Base-by-base conservation (phyloP, 805 yeast genomes). In the Pichia rugopelliculosa region DNA sequence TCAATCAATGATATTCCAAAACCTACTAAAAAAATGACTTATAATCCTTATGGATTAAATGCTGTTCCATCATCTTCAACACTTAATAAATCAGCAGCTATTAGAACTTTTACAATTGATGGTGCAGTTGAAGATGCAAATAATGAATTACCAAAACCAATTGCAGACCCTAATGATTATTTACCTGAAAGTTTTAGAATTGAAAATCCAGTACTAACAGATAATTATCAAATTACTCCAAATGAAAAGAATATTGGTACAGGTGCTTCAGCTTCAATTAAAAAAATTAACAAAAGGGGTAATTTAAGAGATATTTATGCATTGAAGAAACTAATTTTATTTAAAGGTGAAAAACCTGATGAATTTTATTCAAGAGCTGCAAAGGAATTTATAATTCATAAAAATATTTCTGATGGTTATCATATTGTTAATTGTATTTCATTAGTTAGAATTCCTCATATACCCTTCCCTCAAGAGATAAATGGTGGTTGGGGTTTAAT, bases 401-500 rank as follows among this genome's bases (percentile, higher is more conserved):
- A 75, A 54, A 71, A 71, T 34, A 60, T 80, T 15, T 71, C 76
- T 47, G 65, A 71, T 11, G 79, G 79, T 52, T 71, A 80, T 40
- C 91, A 86, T 60, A 75, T 86, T 25, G 81, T 81, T 15, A 74
- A 75, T 42, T 81, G 87, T 22, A 67, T 68, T 46, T 74, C 77
- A 3, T 59, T 84, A 36, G 67, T 84, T 30, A 74, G 78, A 53
- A 74, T 84, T 10, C 85, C 84, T 44, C 76, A 84, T 10, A 48
- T 48, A 21, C 85, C 83, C 44, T 76, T 83, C 6, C 79, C 82
- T 27, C 56, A 57, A 9, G 58, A 60, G 38, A 64, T 82, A 44
- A 67, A 77, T 0, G 67, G 93, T 55, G 91, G 93, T 10, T 86
- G 95, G 95, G 95, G 93, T 9, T 78, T 85, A 56, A 73, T 84